Base-by-base conservation (phyloP, 768 basidiomycete genomes). In the Russula griseocarnosa region DNA sequence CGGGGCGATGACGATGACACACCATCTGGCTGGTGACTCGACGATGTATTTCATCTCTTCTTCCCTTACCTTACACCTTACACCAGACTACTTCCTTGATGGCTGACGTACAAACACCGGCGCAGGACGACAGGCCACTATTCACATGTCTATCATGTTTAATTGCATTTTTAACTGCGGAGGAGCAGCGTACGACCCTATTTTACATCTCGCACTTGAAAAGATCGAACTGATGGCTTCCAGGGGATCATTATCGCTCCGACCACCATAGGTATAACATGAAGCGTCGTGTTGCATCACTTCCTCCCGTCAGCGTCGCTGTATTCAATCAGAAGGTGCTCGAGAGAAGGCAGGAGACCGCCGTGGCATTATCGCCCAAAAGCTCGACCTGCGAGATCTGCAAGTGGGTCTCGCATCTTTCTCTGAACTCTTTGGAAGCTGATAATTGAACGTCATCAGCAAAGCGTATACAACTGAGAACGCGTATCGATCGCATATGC, bases 181-280 rank as follows among this genome's bases (percentile, higher is more conserved):
- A 88, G 58, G 88, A 92, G 46, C 96, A 98, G 75, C 82, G 90
- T 90, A 68, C 55, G 86, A 79, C 26, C 42, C n/a, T n/a, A 8
- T 44, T 40, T 36, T 34, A 58, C 38, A n/a, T 18, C 24, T 10
- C 7, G n/a, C 38, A 26, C 5, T 28, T 36, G n/a, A n/a, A n/a
- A n/a, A 59, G 50, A n/a, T 30, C 49, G 34, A 58, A 20, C 40
- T 68, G 24, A 52, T 56, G 47, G 22, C 50, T 30, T 69, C 16
- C 69, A 92, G 90, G 96, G 63, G 76, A 78, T 0, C 97, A 99
- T 73, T 98, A 96, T 75, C 85, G 86, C 67, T 92, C 92, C 28
- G 97, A 99, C 75, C 90, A 91, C 74, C 97, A 99, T 77, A 81
- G 94, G 58, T 99, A 99, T 77, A 99, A 99, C 73, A 93, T 98